A percentile compares a stretch with the other conserved stretches of the same genome.
These are phyloP conservation scores for Exsudoporus frostii DNA, from an alignment of 768 basidiomycete species.

Conservation along the genomic window DNA sequence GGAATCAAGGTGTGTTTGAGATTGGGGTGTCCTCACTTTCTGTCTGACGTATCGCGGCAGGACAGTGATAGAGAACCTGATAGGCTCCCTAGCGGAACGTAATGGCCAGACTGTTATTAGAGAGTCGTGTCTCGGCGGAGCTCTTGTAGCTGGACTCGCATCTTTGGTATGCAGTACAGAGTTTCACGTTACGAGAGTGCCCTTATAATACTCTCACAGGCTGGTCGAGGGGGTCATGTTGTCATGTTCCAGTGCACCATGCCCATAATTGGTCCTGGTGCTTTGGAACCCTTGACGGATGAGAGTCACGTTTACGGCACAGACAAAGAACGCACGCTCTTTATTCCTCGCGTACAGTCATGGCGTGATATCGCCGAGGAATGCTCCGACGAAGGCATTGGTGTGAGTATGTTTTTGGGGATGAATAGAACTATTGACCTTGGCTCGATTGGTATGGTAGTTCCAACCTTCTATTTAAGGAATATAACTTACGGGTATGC, in stretches of 20 bases:
- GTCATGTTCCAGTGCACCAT: slow-evolving; percentile 67
- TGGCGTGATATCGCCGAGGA: slow-evolving; percentile 88
- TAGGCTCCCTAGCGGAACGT: slow-evolving; percentile 62
- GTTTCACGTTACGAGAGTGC: slow-evolving; percentile 11
- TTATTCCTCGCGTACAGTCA: slow-evolving; percentile 66
- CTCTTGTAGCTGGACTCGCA: slow-evolving; percentile 66
- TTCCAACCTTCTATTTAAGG: neutral
- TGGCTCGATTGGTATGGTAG: slow-evolving; percentile 69
- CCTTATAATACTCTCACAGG: slow-evolving; percentile 33
- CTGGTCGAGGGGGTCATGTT: slow-evolving; percentile 74
- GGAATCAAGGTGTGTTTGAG: slow-evolving; percentile 58
- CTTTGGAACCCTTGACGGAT: slow-evolving; percentile 50
- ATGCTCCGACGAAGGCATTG: slow-evolving; percentile 85
- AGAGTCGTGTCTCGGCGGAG: slow-evolving; percentile 76
- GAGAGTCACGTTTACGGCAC: slow-evolving; percentile 76
- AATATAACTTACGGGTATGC: slow-evolving; percentile 2
- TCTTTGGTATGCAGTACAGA: slow-evolving; percentile 52
- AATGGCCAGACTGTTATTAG: slow-evolving; percentile 46
- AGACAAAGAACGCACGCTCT: slow-evolving; percentile 82
- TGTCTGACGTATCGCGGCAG: slow-evolving; percentile 35
- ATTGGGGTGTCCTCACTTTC: neutral
- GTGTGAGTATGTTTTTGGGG: slow-evolving; percentile 85
- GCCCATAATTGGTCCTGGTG: slow-evolving; percentile 72
- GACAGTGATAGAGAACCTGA: slow-evolving; percentile 58
- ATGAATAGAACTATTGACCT: slow-evolving; percentile 80